These are phyloP conservation scores for Comarum palustre DNA, from an alignment of 306 rosid genomes.

Conservation along the genomic window DNA sequence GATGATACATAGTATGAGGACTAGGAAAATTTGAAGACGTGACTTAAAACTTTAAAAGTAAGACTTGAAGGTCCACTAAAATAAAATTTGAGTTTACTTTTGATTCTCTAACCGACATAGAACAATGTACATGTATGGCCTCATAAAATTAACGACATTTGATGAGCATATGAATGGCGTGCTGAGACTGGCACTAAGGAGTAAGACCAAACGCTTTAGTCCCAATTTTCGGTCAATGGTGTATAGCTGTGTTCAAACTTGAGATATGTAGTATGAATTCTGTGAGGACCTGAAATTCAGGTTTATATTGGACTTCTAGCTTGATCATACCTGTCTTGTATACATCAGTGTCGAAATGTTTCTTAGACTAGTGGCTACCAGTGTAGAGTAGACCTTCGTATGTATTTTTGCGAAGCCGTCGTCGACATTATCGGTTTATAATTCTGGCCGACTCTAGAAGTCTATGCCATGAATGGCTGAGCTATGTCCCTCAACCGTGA, in stretches of 20 bases:
- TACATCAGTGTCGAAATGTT: not conserved
- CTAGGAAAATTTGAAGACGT: not conserved
- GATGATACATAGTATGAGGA: not conserved
- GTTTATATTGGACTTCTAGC: conserved; percentile 1
- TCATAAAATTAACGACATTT: not conserved
- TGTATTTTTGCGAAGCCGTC: not conserved
- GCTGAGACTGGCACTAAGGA: not conserved
- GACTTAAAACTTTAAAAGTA: not conserved
- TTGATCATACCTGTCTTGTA: not conserved
- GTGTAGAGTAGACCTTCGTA: not conserved
- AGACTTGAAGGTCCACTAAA: not conserved
- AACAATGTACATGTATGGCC: not conserved
- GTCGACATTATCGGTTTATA: not conserved
- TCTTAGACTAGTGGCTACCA: not conserved
- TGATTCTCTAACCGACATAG: not conserved
- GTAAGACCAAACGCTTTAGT: not conserved
- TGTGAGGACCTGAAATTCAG: not conserved
- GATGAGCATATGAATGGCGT: not conserved
- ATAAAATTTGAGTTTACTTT: not conserved
- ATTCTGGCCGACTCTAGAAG: not conserved
- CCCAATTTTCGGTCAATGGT: not conserved
- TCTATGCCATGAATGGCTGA: no score
- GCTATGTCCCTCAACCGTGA: not conserved
- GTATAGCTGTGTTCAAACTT: not conserved
- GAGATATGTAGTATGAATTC: not conserved